Evolutionary conservation across 768 basidiomycete genomes (phyloP).

Genomic region (Clitopilus passeckerianus): DNA sequence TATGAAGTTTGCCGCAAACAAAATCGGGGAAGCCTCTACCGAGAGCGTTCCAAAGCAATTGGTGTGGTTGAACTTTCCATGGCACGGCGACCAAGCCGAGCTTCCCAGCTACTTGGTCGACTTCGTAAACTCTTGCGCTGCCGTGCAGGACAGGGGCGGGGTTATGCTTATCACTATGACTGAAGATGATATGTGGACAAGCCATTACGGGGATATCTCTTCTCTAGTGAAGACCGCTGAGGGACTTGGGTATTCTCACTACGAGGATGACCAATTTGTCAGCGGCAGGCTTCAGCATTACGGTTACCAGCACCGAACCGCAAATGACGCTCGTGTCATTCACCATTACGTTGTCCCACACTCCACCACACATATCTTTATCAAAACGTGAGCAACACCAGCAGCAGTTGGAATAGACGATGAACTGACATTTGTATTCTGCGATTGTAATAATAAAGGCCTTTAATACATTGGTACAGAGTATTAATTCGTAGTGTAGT

Average conservation of each 20-base stretch:
- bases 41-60: neutral
- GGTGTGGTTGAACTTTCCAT: neutral
- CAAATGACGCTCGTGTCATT: neutral
- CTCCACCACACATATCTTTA: neutral
- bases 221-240: neutral
- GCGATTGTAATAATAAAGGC: neutral
- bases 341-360: neutral
- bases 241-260: neutral
- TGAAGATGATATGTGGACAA: neutral
- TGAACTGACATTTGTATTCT: neutral
- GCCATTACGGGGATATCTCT: neutral
- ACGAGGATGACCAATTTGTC: neutral
- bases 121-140: neutral
- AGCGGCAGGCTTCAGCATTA: neutral
- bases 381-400: neutral
- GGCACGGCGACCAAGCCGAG: neutral
- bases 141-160: neutral
- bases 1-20: neutral
- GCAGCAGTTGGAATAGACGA: neutral
- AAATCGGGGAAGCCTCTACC: neutral
- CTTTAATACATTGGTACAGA: neutral
- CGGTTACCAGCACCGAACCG: neutral
- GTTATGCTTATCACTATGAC: neutral
- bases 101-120: neutral
- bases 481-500: neutral